Evolutionary conservation across 2,329 filamentous ascomycete species (phyloP), one percentile per base, ranked within the genome.

Genomic region (Allantophomopsis lycopodina): DNA sequence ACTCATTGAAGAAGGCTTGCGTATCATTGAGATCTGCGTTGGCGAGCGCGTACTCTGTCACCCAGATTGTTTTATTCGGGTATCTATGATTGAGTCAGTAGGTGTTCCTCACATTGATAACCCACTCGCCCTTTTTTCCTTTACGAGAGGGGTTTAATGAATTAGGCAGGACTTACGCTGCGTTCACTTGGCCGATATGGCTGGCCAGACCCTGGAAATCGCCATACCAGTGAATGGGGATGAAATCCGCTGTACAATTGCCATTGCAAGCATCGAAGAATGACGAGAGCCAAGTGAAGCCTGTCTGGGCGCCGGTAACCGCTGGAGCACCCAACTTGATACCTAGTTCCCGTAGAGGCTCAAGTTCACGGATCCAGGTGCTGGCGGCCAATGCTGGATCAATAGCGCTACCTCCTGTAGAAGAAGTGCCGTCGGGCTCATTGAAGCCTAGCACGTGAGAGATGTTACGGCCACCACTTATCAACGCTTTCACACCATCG

Each of bases 381-480:
- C 67, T 56, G 2, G 83, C 84, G 0, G 83, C 84, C 1, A 60
- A 55, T 7, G 62, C 54, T 0, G 81, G 74, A 2, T 64, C 54
- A 16, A 88, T 61, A 46, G 73, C 63, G 46, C 73, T 79, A 3
- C 83, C 83, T 32, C 80, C 80, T 7, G 63, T 68, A 2, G 53
- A 50, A 1, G 51, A 46, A 2, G 62, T 56, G 13, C 71, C 73
- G 52, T 89, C 81, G 0, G 84, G 84, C 54, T 91, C 84, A 58
- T 91, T 89, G 65, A 87, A 88, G 20, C 65, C 70, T n/a, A 89
- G 63, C 2, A 84, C 73, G 50, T 84, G 73, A 11, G 63, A 68
- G 51, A 88, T 74, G 46, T 79, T 76, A 46, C 61, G 56, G 5
- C 68, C 67, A 31, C 63, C 63, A 32, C 57, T 49, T 40, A 84